Evolutionary conservation across 1,284 basidiomycete species (phyloP).

Genomic region (Puccinia brachypodii): DNA sequence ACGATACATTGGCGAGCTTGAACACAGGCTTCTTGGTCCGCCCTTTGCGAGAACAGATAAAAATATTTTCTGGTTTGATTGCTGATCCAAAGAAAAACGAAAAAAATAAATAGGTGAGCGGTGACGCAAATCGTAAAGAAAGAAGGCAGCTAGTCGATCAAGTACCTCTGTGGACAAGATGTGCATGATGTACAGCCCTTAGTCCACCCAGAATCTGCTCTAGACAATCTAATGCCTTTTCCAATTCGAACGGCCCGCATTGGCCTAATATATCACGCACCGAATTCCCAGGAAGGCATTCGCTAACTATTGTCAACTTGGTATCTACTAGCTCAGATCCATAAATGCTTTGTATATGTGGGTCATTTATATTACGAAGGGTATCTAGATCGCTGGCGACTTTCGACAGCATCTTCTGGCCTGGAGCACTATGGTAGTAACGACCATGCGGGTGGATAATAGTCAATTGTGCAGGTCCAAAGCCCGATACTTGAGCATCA

Average conservation of each 20-base stretch:
- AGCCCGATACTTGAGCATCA: slow-evolving; percentile 16
- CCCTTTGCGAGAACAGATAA: slow-evolving; percentile 24
- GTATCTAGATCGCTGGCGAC: slow-evolving; percentile 22
- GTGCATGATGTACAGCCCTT: slow-evolving; percentile 31
- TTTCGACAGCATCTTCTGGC: slow-evolving; percentile 29
- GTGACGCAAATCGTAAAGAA: not conserved
- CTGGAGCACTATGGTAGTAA: slow-evolving; percentile 20
- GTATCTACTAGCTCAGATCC: slow-evolving; percentile 27
- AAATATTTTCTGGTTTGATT: slow-evolving; percentile 43
- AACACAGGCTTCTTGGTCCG: not conserved
- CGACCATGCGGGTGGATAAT: slow-evolving; percentile 34
- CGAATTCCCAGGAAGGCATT: slow-evolving; percentile 31
- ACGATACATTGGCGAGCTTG: slow-evolving; percentile 35
- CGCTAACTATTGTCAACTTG: slow-evolving; percentile 30
- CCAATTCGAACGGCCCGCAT: slow-evolving; percentile 26
- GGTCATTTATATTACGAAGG: slow-evolving; percentile 3
- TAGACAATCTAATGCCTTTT: slow-evolving; percentile 34
- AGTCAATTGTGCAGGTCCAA: slow-evolving; percentile 3
- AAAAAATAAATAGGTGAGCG: not conserved
- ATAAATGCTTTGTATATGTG: slow-evolving; percentile 33
- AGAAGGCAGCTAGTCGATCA: not conserved
- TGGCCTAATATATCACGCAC: slow-evolving; percentile 34
- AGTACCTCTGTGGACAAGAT: slow-evolving; percentile 43
- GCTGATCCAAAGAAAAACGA: slow-evolving; percentile 12
- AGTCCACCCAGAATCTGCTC: slow-evolving; percentile 29